Base-by-base conservation (phyloP, 2,329 filamentous ascomycete species). In the Penicillium sp. region DNA sequence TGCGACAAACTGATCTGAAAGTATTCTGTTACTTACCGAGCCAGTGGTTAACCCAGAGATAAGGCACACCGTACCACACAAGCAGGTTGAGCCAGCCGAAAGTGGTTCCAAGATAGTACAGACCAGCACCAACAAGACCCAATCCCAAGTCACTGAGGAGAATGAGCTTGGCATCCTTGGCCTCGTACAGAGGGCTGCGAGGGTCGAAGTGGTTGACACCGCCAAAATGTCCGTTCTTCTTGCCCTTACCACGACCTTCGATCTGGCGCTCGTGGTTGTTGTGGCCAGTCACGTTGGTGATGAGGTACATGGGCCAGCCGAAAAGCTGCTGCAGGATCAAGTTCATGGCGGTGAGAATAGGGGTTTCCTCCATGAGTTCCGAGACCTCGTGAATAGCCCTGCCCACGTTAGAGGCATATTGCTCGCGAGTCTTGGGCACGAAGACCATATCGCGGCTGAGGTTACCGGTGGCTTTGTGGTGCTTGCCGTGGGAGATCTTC, bases 361-460 rank as follows among this genome's bases (percentile, higher is more conserved):
- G 94, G 0, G 94, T 96, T 80, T 99, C 94, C 81, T 99, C 94
- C 65, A 89, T 87, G 59, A 99, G 82, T 78, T 99, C 93, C 59
- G 84, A 79, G 58, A 99, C 78, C 77, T 97, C 90, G 74, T 97
- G 90, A 53, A 82, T 79, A 58, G 92, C 67, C 67, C 82, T 83
- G 68, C 91, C 90, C 59, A 93, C 73, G 58, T 88, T 87, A 60
- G 81, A 82, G 63, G 91, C 90, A 69, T 89, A 92, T 71, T 89
- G 78, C 64, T 94, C 85, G 58, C 92, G 87, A 56, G 91, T 96
- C 77, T 90, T 90, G 59, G 94, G 94, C n/a, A 97, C 82, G 73
- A 97, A 97, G 62, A 97, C 94, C 94, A 99, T 99, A 77, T 99
- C 94, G 65, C 93, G 90, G 78, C 95, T 91, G 78, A 99, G 87